Conservation (phyloP, 768 basidiomycete genomes). For the Tricholoma matsutake region DNA sequence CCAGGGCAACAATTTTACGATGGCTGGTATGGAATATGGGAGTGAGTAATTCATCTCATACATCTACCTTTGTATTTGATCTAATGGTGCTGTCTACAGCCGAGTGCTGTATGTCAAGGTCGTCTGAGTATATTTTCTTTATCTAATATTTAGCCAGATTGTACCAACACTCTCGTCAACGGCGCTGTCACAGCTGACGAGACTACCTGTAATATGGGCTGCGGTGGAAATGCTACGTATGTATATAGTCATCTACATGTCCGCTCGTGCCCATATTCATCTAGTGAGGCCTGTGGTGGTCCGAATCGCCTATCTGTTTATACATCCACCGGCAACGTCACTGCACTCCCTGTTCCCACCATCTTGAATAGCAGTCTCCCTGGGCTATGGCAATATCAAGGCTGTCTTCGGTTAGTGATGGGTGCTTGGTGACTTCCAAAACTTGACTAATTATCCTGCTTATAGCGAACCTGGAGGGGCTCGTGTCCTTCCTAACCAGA, state of each 20-base stretch:
- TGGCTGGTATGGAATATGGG: constrained; percentile 70
- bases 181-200: constrained; percentile 52
- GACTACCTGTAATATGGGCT: constrained; percentile 67
- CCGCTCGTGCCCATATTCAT: constrained; percentile 4
- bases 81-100: constrained; percentile 15
- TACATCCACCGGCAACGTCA: constrained; percentile 47
- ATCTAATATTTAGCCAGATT: constrained; percentile 41
- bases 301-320: constrained; percentile 73
- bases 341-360: constrained; percentile 55
- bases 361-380: constrained; percentile 56
- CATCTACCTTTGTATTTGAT: constrained; percentile 3
- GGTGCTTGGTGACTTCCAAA: not conserved
- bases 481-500: constrained; percentile 59
- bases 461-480: constrained; percentile 45
- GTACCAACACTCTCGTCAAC: constrained; percentile 61
- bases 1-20: constrained; percentile 47
- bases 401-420: constrained; percentile 57
- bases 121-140: not conserved
- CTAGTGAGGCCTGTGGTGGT: constrained; percentile 69
- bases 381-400: constrained; percentile 60
- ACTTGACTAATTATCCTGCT: not conserved
- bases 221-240: constrained; percentile 65
- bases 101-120: constrained; percentile 42
- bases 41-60: constrained; percentile 32
- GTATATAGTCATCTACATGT: constrained; percentile 19